A percentile compares a stretch with the other conserved stretches of the same genome.
Conservation (phyloP, 139 green algal genomes). For the Yamagishiella unicocca region DNA sequence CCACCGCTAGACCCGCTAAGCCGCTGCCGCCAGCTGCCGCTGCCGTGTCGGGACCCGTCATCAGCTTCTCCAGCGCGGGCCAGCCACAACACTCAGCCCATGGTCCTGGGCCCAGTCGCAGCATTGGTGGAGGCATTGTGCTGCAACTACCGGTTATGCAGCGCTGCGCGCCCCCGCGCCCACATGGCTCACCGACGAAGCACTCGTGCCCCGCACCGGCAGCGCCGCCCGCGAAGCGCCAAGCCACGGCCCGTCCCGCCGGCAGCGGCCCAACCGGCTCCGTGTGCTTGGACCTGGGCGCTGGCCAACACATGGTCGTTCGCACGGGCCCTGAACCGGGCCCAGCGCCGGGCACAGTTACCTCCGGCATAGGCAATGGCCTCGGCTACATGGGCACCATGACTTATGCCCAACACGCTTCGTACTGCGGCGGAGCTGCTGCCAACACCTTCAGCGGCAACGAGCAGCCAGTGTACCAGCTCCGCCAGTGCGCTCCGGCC, state of each 20-base stretch:
- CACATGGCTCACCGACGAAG: background rate
- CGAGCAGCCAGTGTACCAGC: too few relatives aligned
- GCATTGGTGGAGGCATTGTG: constrained; percentile 35
- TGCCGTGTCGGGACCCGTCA: constrained; percentile 18
- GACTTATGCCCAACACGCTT: too few relatives aligned
- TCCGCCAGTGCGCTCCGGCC: too few relatives aligned
- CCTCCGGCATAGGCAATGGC: too few relatives aligned
- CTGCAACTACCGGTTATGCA: background rate
- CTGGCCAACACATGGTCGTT: too few relatives aligned
- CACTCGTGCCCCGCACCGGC: background rate
- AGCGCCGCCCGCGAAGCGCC: constrained; percentile 18
- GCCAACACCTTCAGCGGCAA: too few relatives aligned
- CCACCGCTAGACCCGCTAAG: background rate
- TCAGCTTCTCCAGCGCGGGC: constrained; percentile 11
- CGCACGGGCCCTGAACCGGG: too few relatives aligned
- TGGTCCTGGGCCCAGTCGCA: background rate
- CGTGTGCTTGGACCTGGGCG: too few relatives aligned
- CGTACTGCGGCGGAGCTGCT: too few relatives aligned
- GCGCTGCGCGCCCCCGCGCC: background rate
- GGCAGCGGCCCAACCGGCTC: background rate
- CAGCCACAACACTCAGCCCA: constrained; percentile 14
- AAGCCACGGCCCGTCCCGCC: background rate
- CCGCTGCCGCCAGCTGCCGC: constrained; percentile 3
- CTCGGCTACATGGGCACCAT: too few relatives aligned
- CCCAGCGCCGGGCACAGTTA: too few relatives aligned